Base-by-base conservation (phyloP, 768 basidiomycete genomes). In the Mycena capillaripes region DNA sequence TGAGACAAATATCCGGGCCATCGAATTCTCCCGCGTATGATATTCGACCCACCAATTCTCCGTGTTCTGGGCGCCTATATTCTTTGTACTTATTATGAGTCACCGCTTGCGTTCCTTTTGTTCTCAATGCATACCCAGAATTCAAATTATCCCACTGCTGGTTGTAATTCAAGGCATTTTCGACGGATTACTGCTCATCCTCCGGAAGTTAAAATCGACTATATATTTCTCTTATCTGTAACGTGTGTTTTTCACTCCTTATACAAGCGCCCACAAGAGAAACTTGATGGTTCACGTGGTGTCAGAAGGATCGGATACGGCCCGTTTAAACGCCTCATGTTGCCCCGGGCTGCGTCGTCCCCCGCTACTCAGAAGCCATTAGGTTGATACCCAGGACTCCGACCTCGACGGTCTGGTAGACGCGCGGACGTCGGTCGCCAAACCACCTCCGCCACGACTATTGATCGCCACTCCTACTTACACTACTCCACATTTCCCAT, bases 301-400 rank as follows among this genome's bases (percentile, higher is more conserved):
- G 36, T 57, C 60, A 72, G 55, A 72, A 72, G 66, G 52, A 72
- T 58, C 66, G 67, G 55, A 67, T 16, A 55, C 65, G 60, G 65
- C 25, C 70, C 66, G 59, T 42, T 70, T 70, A 65, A 52, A 61
- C 42, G 71, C 71, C 71, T 72, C 71, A 72, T 69, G 71, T 72
- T 19, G 19, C 29, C 56, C 27, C n/a, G 55, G 44, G 44, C 27
- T 29, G 30, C 25, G 27, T 50, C 42, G 59, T 72, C 59, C 9
- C 6, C 19, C 30, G n/a, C 38, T 46, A 55, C 57, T 36, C 27
- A 21, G 42, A 17, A 10, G 16, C 19, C 52, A 32, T 32, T 50
- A n/a, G 27, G 53, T 36, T 36, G 36, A 25, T 29, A 29, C 34
- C 21, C 17, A 11, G n/a, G 44, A 32, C 30, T 40, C 36, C 23